Conservation (phyloP, 2,329 filamentous ascomycete species). For the Ophiostoma ips region DNA sequence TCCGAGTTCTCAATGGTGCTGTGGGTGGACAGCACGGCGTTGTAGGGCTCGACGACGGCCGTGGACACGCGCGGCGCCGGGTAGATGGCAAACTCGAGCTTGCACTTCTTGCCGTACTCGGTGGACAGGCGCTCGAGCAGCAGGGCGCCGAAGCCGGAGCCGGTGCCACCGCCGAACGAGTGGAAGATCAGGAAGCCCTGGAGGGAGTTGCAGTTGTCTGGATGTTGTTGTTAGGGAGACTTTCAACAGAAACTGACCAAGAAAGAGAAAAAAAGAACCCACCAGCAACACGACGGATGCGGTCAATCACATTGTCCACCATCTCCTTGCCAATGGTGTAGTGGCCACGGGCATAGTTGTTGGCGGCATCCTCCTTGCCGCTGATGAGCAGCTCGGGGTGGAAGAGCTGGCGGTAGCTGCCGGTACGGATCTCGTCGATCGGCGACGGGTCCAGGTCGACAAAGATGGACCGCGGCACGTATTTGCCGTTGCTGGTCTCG, state of each 20-base stretch:
- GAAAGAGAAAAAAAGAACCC: slow-evolving; percentile 16
- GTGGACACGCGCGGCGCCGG: slow-evolving; percentile 56
- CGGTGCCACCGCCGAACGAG: slow-evolving; percentile 60
- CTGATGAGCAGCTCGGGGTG: slow-evolving; percentile 59
- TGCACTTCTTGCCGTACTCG: slow-evolving; percentile 64
- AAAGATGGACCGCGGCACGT: slow-evolving; percentile 59
- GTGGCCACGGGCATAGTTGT: slow-evolving; percentile 65
- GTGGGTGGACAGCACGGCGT: slow-evolving; percentile 59
- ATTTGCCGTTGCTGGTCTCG: slow-evolving; percentile 57
- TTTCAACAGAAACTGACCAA: no score
- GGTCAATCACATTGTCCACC: slow-evolving; percentile 56
- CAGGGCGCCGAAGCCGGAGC: slow-evolving; percentile 58
- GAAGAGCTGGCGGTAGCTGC: slow-evolving; percentile 53
- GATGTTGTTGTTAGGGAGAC: background rate
- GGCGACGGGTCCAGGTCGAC: slow-evolving; percentile 60
- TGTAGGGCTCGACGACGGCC: slow-evolving; percentile 61
- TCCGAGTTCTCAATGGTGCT: slow-evolving; percentile 68
- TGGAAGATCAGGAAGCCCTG: slow-evolving; percentile 65
- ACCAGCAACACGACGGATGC: slow-evolving; percentile 56
- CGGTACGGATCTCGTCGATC: slow-evolving; percentile 61
- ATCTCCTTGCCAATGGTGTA: slow-evolving; percentile 68
- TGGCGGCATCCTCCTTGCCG: slow-evolving; percentile 64
- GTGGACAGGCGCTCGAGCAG: slow-evolving; percentile 59
- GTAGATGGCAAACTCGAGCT: slow-evolving; percentile 63
- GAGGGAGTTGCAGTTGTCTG: slow-evolving; percentile 59